These are phyloP conservation scores for Telopea speciosissima DNA, from an alignment of 177 flowering plant genomes.

Conservation along the genomic window DNA sequence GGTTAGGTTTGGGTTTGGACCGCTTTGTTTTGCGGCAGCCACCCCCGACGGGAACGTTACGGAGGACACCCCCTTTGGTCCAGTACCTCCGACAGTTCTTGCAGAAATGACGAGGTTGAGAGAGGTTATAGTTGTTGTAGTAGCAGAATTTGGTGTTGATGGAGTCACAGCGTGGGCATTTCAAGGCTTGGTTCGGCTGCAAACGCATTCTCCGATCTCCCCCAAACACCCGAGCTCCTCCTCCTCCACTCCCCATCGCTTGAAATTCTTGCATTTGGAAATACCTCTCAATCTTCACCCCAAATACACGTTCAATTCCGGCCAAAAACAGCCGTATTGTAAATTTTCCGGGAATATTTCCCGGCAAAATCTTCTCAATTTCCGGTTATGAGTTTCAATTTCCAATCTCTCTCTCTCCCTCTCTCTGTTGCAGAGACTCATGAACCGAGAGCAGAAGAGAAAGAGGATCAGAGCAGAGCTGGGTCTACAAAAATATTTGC, in stretches of 20 bases:
- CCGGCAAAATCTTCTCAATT: background rate
- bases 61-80: slow-evolving; percentile 81
- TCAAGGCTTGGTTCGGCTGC: slow-evolving; percentile 26
- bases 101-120: slow-evolving; percentile 84
- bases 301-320: background rate
- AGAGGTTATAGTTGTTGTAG: slow-evolving; percentile 79
- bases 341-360: background rate
- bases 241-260: slow-evolving; percentile 6
- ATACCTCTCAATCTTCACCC: background rate
- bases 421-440: background rate
- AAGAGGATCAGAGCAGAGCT: background rate
- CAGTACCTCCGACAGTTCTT: slow-evolving; percentile 75
- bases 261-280: slow-evolving; percentile 23
- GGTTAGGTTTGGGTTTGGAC: slow-evolving; percentile 14
- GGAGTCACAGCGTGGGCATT: slow-evolving; percentile 76
- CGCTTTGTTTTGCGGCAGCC: slow-evolving; percentile 58
- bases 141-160: slow-evolving; percentile 77
- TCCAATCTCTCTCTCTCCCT: background rate
- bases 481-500: background rate
- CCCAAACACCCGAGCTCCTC: slow-evolving; percentile 13
- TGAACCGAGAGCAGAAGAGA: too few relatives aligned
- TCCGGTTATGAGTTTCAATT: background rate
- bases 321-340: background rate
- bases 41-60: slow-evolving; percentile 78
- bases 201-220: slow-evolving; percentile 25